phyloP scores from a whole-genome alignment of 306 rosid species.

The Oemleria cerasiformis region DNA sequence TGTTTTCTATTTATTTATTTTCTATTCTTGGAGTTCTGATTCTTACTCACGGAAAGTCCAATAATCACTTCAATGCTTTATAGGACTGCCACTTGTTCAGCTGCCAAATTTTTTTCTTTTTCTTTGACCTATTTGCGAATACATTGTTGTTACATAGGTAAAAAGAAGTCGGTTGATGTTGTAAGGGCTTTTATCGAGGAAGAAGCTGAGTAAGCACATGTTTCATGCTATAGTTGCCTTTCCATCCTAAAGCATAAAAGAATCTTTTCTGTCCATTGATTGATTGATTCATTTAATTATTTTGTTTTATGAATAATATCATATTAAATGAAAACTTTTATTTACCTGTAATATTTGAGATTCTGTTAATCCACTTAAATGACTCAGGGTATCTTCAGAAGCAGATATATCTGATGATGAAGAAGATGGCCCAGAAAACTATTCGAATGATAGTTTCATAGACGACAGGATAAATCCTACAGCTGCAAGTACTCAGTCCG shows the following conservation, averaged over 20 bases:
- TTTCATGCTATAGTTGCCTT: neutral
- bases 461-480: slow-evolving; percentile 74
- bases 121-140: slow-evolving; percentile 12
- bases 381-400: slow-evolving; percentile 67
- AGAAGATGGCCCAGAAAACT: slow-evolving; percentile 50
- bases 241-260: slow-evolving; percentile 3
- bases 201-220: slow-evolving; percentile 87
- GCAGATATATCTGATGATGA: slow-evolving; percentile 62
- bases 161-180: slow-evolving; percentile 39
- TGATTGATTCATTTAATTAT: neutral
- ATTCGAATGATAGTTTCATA: slow-evolving; percentile 79
- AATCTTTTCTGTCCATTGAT: neutral
- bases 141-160: slow-evolving; percentile 47
- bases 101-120: neutral
- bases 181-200: slow-evolving; percentile 73
- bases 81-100: slow-evolving; percentile 13
- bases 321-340: neutral
- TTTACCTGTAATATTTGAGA: neutral
- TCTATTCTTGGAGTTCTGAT: slow-evolving; percentile 2
- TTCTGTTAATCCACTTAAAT: neutral
- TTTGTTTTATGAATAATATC: neutral
- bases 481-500: slow-evolving; percentile 50
- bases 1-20: neutral
- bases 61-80: neutral
- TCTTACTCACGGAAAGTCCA: neutral